Evolutionary conservation across 2,329 filamentous ascomycete genomes (phyloP).

Genomic region (Penicillium sp.): DNA sequence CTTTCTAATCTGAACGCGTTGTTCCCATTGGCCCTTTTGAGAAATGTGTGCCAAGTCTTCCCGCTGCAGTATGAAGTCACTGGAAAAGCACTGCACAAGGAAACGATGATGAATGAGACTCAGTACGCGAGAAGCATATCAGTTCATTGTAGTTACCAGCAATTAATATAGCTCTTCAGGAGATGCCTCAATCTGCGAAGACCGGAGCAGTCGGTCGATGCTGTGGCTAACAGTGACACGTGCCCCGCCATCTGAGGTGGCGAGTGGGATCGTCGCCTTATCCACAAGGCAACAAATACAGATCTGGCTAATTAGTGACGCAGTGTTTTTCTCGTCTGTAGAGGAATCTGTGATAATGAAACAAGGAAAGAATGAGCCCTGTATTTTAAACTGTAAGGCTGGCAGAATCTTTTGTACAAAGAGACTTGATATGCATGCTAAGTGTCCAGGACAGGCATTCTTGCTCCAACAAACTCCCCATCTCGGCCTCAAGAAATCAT

Average conservation of each 20-base stretch:
- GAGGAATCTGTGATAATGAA: background rate
- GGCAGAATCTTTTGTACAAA: background rate
- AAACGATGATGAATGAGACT: background rate
- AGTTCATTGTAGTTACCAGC: background rate
- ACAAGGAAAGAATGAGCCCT: background rate
- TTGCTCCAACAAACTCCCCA: conserved; percentile 1
- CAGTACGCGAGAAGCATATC: background rate
- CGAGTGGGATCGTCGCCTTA: background rate
- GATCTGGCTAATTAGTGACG: no score
- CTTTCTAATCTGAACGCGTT: background rate
- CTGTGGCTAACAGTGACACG: background rate
- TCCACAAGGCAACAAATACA: background rate
- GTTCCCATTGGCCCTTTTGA: background rate
- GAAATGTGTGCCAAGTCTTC: background rate
- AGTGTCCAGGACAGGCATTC: background rate
- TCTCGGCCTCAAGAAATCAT: background rate
- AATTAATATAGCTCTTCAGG: background rate
- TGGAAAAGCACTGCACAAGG: background rate
- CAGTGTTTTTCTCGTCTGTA: background rate
- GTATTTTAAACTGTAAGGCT: background rate
- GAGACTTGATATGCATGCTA: background rate
- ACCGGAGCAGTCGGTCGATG: background rate
- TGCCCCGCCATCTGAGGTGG: background rate
- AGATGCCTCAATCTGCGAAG: background rate
- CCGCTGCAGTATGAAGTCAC: background rate